Evolutionary conservation across 176 grass and related monocot genomes (phyloP).

Genomic region (Pontederia crassipes): DNA sequence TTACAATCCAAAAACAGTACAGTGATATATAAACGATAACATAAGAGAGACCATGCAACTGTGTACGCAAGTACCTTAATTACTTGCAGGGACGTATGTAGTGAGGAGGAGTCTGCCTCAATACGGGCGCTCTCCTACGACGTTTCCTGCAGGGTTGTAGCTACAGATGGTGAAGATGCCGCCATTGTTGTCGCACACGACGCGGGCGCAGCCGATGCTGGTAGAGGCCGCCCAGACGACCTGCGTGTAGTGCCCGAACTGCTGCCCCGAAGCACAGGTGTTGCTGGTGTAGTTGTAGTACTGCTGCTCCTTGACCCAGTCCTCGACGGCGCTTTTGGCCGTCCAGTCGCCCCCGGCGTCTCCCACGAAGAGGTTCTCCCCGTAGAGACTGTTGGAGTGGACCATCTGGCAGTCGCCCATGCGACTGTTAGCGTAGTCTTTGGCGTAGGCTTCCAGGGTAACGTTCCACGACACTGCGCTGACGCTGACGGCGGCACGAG

Average conservation of each 20-base stretch:
- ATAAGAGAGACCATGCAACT: too few relatives aligned
- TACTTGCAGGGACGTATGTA: too few relatives aligned
- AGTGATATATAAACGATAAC: too few relatives aligned
- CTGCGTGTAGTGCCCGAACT: constrained; percentile 34
- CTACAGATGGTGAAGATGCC: constrained; percentile 2
- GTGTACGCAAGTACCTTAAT: too few relatives aligned
- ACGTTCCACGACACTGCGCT: constrained; percentile 19
- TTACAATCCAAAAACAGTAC: too few relatives aligned
- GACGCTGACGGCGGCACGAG: constrained; percentile 1
- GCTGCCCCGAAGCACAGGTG: constrained; percentile 10
- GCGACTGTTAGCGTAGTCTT: not conserved
- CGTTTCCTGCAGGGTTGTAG: not conserved
- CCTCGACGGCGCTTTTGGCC: constrained; percentile 6
- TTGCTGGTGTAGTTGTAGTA: constrained; percentile 27
- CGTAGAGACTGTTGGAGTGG: constrained; percentile 28
- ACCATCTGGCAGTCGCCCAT: constrained; percentile 14
- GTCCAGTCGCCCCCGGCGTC: constrained; percentile 1
- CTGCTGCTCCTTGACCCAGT: constrained; percentile 17
- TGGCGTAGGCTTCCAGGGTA: constrained; percentile 17
- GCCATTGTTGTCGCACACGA: not conserved
- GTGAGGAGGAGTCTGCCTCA: too few relatives aligned
- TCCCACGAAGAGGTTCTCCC: constrained; percentile 30
- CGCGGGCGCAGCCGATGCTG: not conserved
- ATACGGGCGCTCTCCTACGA: not conserved
- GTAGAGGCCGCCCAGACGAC: constrained; percentile 9